Percentiles rank a stretch among this genome's conserved stretches.
These are phyloP conservation scores for Corniculantispora saksenae DNA, from an alignment of 2,329 filamentous ascomycete genomes.

Conservation along the genomic window DNA sequence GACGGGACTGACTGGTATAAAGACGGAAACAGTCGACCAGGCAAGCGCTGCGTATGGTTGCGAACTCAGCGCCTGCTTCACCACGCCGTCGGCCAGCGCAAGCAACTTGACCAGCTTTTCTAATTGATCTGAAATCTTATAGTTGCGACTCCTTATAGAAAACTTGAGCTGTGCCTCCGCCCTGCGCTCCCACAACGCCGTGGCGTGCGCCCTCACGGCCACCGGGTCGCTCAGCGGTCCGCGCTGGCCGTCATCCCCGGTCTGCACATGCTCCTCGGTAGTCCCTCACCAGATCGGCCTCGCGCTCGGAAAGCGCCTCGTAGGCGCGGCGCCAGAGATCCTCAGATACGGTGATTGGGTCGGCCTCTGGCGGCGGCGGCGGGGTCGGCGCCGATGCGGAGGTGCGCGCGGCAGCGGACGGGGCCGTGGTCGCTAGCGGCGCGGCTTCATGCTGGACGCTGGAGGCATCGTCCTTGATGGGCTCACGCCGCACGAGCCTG, in stretches of 20 bases:
- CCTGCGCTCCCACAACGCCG: background rate
- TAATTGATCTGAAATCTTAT: background rate
- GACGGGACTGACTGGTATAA: background rate
- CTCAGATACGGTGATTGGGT: background rate
- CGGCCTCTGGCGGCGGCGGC: no score
- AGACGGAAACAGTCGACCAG: background rate
- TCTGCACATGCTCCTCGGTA: background rate
- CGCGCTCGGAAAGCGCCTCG: background rate
- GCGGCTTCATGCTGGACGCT: no score
- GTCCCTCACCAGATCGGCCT: background rate
- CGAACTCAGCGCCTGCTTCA: background rate
- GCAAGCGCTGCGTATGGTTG: conserved; percentile 13
- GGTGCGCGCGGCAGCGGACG: no score
- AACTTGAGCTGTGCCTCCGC: background rate
- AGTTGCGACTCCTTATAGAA: background rate
- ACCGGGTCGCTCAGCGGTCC: background rate
- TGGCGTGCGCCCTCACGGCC: background rate
- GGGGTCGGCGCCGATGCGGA: no score
- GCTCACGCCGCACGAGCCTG: no score
- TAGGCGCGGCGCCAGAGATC: background rate
- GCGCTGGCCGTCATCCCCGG: background rate
- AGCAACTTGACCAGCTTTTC: conserved; percentile 5
- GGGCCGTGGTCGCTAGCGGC: no score
- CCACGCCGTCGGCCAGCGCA: background rate
- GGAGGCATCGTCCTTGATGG: no score